Conservation (phyloP, 2,329 filamentous ascomycete genomes). For the Claviceps spartinae region DNA sequence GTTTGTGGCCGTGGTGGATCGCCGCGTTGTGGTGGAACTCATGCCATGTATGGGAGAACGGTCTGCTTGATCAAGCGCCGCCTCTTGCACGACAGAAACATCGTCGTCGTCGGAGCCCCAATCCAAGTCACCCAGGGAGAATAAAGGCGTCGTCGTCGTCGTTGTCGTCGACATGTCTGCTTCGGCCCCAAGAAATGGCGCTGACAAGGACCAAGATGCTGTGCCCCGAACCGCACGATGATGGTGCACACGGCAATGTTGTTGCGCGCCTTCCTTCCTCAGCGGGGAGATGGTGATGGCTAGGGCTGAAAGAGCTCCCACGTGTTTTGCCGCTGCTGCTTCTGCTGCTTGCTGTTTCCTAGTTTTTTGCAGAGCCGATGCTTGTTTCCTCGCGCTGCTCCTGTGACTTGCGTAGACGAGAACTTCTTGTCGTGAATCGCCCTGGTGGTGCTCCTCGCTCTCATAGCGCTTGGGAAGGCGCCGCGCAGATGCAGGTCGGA, state of each 20-base stretch:
- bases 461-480: neutral
- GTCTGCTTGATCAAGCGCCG: neutral
- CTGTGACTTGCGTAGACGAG: neutral
- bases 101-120: conserved; percentile 5
- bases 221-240: neutral
- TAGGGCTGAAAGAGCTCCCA: neutral
- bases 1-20: neutral
- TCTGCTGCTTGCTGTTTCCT: neutral
- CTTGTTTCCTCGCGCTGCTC: neutral
- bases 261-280: conserved; percentile 1
- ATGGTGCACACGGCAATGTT: neutral
- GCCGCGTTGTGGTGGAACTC: neutral
- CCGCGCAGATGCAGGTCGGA: conserved; percentile 2
- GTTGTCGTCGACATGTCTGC: neutral
- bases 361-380: neutral
- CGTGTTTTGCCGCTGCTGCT: neutral
- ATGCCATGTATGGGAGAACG: neutral
- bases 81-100: neutral
- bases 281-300: neutral
- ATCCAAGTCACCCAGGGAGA: conserved; percentile 6
- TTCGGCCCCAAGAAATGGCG: neutral
- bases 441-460: neutral
- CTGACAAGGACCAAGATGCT: neutral
- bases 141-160: neutral
- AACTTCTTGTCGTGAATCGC: neutral